Base-by-base conservation (phyloP, 139 green algal species). In the Nannochloris sp. region DNA sequence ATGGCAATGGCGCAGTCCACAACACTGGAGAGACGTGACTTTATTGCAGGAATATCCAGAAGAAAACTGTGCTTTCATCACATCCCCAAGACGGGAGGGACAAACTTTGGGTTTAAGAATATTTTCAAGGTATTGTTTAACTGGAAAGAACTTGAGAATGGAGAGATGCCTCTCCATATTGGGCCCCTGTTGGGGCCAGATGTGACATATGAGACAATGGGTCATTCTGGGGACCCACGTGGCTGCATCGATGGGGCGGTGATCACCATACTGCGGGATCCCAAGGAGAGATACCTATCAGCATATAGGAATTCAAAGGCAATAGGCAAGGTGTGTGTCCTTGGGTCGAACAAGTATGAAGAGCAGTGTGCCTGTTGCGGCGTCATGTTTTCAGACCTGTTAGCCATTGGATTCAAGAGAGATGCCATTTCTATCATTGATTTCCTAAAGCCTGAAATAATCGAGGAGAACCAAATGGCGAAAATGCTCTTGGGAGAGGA, bases 61-160 rank as follows among this genome's bases (percentile, higher is more conserved):
- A 21, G n/a, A 9, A 53, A 21, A 21, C 7, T 53, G 16, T 53
- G 46, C 46, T 53, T 53, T 53, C 46, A 53, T 53, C 46, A 53
- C 46, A 21, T 53, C 15, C 46, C 46, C 16, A 53, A 53, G n/a
- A 53, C 46, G 46, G 46, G 46, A 25, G 46, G 46, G 18, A 53
- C 46, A 24, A 53, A 53, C n/a, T 53, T 53, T 21, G 46, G 16
- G 18, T 53, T 53, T 53, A 18, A 25, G 46, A 19, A 19, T 53
- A 14, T 10, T 53, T 53, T 53, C 46, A 53, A 24, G 46, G 46
- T 21, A 19, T 25, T 53, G 5, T 53, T 53, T 4, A 9, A 53
- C n/a, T 53, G 46, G 46, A 53, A 53, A 21, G 46, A 53, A 8
- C n/a, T 53, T 53, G 46, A 53, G n/a, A 21, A 53, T 53, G n/a